Evolutionary conservation across 2,329 filamentous ascomycete species (phyloP), one percentile per base, ranked within the genome.

Genomic region (Podosphaera aphanis): DNA sequence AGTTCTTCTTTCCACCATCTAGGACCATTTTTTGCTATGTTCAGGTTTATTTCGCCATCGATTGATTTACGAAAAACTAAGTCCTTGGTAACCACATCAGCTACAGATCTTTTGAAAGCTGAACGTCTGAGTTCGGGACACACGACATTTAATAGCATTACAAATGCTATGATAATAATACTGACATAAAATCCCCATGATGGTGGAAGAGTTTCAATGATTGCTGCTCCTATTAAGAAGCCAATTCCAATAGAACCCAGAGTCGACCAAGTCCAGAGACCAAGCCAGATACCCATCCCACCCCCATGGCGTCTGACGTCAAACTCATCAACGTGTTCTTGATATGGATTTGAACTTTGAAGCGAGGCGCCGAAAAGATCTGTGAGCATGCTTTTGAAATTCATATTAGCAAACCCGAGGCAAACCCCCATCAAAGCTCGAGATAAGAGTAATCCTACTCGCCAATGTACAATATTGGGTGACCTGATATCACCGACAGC

Each of bases 1-100:
- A 83, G 69, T 57, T 86, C 81, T 58, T 86, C 71, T 42, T 74
- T 77, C 79, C 79, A 85, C 72, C 79, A 83, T 53, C 65, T 74
- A 0, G 81, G 82, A 0, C 79, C 79, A 43, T 74, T 77, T 45
- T 78, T 72, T 46, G 73, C 69, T 49, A 83, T 70, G 57, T 85
- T 79, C 65, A 86, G 73, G 65, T 77, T 85, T 53, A 84, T 67
- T 57, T 86, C 81, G 2, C 82, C 81, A 38, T 77, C 69, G 23
- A 76, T 77, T 11, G 85, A 64, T 46, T 75, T 66, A 37, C 68
- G 64, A 31, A 69, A 73, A 27, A 74, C 61, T 51, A 66, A 58
- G 53, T 68, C 57, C 51, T 67, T 68, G 20, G 60, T 66, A 55
- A 71, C 65, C 29, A 79, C 72, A 56, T 83, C 77, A 18, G 72